A percentile compares a stretch with the other conserved stretches of the same genome.
These are phyloP conservation scores for Cyberlindnera euphorbiiphila DNA, from an alignment of 805 yeast species.

Conservation along the genomic window DNA sequence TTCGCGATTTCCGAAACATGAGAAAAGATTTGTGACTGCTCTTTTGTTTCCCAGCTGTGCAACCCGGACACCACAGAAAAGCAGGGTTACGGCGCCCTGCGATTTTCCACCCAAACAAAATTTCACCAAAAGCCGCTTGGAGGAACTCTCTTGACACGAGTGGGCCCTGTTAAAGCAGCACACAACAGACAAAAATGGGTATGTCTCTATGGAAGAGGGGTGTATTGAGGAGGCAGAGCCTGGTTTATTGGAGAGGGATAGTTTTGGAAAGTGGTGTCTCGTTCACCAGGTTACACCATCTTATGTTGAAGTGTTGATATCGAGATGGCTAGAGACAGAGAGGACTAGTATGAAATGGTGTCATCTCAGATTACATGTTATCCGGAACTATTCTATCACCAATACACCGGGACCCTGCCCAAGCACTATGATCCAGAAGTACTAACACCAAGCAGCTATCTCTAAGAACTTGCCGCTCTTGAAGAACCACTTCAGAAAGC, in stretches of 20 bases:
- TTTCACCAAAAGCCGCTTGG: slow-evolving; percentile 21
- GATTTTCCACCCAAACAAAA: slow-evolving; percentile 21
- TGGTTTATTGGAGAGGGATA: too few species aligned
- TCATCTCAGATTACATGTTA: too few species aligned
- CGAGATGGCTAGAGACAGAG: not conserved
- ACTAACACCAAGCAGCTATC: slow-evolving; percentile 59
- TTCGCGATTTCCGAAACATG: too few species aligned
- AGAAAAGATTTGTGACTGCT: slow-evolving; percentile 15
- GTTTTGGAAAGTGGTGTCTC: too few species aligned
- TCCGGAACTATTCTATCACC: too few species aligned
- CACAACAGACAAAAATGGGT: slow-evolving; percentile 18
- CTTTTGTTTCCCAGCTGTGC: not conserved
- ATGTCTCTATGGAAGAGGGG: too few species aligned
- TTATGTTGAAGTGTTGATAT: too few species aligned
- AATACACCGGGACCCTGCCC: too few species aligned
- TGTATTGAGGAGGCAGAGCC: too few species aligned
- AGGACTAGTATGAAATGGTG: not conserved
- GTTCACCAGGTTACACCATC: too few species aligned
- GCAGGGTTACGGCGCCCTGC: slow-evolving; percentile 12
- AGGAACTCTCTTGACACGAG: slow-evolving; percentile 9
- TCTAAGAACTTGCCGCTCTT: slow-evolving; percentile 97
- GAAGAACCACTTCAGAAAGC: slow-evolving; percentile 99
- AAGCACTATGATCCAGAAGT: too few species aligned
- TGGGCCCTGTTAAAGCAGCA: too few species aligned
- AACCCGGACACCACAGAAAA: slow-evolving; percentile 16